A percentile compares a stretch with the other conserved stretches of the same genome.
phyloP scores from a whole-genome alignment of 768 basidiomycete genomes.

The Xerocomellus dryophilus region DNA sequence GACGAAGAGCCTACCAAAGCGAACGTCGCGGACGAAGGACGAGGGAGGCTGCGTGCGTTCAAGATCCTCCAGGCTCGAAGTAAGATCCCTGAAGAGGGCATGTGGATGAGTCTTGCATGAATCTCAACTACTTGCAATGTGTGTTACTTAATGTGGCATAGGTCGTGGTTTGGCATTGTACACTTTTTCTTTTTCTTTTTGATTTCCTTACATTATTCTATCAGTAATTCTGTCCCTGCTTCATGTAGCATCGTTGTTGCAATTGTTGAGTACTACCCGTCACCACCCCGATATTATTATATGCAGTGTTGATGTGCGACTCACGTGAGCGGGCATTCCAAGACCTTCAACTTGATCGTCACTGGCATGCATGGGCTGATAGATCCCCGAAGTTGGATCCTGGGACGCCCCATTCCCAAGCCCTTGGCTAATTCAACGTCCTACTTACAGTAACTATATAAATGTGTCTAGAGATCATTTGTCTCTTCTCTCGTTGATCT shows the following conservation, averaged over 20 bases:
- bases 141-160: conserved; percentile 4
- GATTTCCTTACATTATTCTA: conserved; percentile 30
- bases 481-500: neutral
- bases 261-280: conserved; percentile 16
- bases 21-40: conserved; percentile 30
- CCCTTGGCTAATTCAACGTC: neutral
- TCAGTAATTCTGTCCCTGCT: conserved; percentile 30
- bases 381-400: neutral
- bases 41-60: conserved; percentile 57
- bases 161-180: conserved; percentile 8
- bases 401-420: no score
- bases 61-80: conserved; percentile 70
- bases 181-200: neutral
- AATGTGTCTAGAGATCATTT: neutral
- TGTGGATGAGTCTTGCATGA: conserved; percentile 78
- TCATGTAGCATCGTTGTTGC: conserved; percentile 31
- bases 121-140: neutral
- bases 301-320: neutral
- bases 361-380: neutral
- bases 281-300: conserved; percentile 12
- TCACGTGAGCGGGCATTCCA: neutral
- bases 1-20: conserved; percentile 23
- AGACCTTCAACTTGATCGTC: neutral
- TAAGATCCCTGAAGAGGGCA: conserved; percentile 64
- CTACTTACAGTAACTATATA: neutral